A percentile compares a stretch with the other conserved stretches of the same genome.
phyloP scores from a whole-genome alignment of 352 stramenopile species.

The Phytophthora foliorum region DNA sequence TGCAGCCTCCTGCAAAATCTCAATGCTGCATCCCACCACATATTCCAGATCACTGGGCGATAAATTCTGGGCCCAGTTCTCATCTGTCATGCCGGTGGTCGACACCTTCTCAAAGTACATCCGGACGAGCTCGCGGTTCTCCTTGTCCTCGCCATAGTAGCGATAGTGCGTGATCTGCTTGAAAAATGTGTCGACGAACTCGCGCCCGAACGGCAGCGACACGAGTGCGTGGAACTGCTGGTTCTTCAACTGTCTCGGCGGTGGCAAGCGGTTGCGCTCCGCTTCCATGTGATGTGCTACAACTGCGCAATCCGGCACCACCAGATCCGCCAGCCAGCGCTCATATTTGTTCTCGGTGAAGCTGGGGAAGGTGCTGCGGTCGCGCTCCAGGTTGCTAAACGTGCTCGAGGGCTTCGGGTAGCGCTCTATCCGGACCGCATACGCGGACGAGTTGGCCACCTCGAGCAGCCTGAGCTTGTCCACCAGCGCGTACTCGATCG shows the following conservation, averaged over 20 bases:
- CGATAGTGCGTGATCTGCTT: conserved; percentile 76
- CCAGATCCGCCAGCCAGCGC: conserved; percentile 73
- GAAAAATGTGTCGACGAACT: conserved; percentile 77
- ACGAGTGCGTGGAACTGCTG: conserved; percentile 76
- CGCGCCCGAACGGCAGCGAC: conserved; percentile 68
- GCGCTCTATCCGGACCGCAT: conserved; percentile 80
- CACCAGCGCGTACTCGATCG: conserved; percentile 68
- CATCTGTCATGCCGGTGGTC: conserved; percentile 70
- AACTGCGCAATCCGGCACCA: conserved; percentile 60
- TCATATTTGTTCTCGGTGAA: conserved; percentile 83
- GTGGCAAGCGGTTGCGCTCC: conserved; percentile 50
- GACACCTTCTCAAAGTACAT: conserved; percentile 88
- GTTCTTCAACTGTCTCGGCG: conserved; percentile 76
- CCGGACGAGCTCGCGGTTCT: conserved; percentile 73
- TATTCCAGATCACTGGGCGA: conserved; percentile 50
- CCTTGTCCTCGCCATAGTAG: conserved; percentile 79
- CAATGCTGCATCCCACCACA: conserved; percentile 71
- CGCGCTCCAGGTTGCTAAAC: conserved; percentile 74
- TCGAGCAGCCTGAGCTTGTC: conserved; percentile 81
- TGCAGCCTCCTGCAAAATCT: conserved; percentile 80
- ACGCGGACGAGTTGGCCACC: conserved; percentile 76
- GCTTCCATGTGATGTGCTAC: conserved; percentile 62
- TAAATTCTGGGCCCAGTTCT: conserved; percentile 65
- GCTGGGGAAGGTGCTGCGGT: conserved; percentile 53
- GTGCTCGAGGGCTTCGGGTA: conserved; percentile 80